Percentiles rank a stretch among this genome's conserved stretches.
phyloP scores from a whole-genome alignment of 164 flowering plant genomes.

The Brasenia schreberi region DNA sequence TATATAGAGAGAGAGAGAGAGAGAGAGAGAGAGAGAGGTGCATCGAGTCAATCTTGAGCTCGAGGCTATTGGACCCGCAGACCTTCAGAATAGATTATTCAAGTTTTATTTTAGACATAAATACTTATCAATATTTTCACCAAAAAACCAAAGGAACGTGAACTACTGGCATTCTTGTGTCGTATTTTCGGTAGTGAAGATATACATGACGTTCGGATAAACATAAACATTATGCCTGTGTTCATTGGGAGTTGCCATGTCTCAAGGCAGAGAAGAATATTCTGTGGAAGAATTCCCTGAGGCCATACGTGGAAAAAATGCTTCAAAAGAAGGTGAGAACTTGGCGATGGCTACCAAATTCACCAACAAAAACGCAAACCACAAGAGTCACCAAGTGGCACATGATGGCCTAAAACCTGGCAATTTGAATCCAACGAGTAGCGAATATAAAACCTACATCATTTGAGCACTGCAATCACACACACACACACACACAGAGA shows the following conservation, averaged over 20 bases:
- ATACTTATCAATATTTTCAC: no score
- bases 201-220: no score
- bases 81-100: no score
- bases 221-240: no score
- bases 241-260: neutral
- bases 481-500: neutral
- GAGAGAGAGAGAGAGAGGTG: no score
- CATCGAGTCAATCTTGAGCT: no score
- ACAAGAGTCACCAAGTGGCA: neutral
- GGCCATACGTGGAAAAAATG: neutral
- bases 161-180: no score
- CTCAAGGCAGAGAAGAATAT: neutral
- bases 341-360: neutral
- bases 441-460: neutral
- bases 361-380: neutral
- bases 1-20: no score
- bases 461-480: neutral
- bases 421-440: neutral
- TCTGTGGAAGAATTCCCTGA: neutral
- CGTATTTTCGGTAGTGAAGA: no score
- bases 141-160: no score
- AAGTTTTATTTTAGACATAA: no score
- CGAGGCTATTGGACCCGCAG: no score
- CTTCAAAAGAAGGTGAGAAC: neutral
- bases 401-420: neutral